Conservation (phyloP, 176 grass and related monocot species). For the Alopecurus myosuroides region DNA sequence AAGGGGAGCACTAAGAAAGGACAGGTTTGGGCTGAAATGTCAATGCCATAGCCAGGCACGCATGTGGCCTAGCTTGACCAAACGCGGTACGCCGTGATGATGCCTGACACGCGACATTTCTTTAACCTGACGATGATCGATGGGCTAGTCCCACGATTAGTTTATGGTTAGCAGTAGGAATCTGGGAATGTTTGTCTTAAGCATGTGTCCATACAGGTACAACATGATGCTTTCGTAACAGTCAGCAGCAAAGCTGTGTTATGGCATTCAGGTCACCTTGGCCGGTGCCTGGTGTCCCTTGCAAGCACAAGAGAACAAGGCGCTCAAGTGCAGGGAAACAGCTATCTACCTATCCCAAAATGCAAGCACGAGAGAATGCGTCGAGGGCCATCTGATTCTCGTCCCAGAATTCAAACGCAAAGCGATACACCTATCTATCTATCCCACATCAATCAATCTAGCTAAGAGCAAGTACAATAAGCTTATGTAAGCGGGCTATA, state of each 20-base stretch:
- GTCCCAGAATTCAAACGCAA: slow-evolving; percentile 27
- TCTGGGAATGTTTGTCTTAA: not conserved
- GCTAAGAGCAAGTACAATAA: too few relatives aligned
- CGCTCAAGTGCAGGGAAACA: not conserved
- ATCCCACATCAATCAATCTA: not conserved
- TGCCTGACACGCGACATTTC: not conserved
- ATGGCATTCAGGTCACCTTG: slow-evolving; percentile 25
- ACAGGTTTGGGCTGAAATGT: not conserved
- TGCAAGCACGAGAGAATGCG: slow-evolving; percentile 28
- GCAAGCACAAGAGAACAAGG: slow-evolving; percentile 12
- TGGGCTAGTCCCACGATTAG: not conserved
- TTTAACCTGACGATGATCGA: not conserved
- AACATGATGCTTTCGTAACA: not conserved
- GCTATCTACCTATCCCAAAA: too few relatives aligned
- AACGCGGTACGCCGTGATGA: not conserved
- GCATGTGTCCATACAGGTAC: not conserved
- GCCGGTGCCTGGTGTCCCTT: slow-evolving; percentile 4
- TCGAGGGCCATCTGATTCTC: not conserved
- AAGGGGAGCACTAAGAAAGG: not conserved
- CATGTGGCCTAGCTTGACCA: not conserved
- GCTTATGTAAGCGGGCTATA: too few relatives aligned
- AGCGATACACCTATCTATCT: not conserved
- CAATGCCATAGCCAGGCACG: not conserved
- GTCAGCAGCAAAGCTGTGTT: not conserved
- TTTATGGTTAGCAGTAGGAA: not conserved